These are phyloP conservation scores for Amanita thiersii DNA, from an alignment of 768 basidiomycete genomes.

Conservation along the genomic window DNA sequence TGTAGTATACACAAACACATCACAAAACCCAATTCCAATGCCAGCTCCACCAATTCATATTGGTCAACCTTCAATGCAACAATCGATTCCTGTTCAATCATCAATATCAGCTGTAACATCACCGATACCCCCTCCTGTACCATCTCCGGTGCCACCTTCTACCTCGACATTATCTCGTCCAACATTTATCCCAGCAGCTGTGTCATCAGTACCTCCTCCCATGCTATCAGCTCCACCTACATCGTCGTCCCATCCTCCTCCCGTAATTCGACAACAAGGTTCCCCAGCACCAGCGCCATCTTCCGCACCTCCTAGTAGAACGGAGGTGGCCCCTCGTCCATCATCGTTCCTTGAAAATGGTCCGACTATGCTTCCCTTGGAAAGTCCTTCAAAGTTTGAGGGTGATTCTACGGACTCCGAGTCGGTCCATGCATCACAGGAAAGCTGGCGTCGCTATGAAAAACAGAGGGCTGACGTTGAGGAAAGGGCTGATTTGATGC, in stretches of 20 bases:
- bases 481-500: constrained; percentile 9
- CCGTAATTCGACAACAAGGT: constrained; percentile 1
- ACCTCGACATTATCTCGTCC: too few relatives aligned
- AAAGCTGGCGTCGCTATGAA: constrained; percentile 17
- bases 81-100: too few relatives aligned
- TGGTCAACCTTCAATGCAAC: too few relatives aligned
- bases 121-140: too few relatives aligned
- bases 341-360: constrained; percentile 22
- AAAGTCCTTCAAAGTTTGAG: constrained; percentile 52
- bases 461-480: constrained; percentile 14
- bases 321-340: constrained; percentile 26
- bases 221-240: neutral
- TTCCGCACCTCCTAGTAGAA: constrained; percentile 11
- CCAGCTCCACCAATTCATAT: neutral
- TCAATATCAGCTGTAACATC: too few relatives aligned
- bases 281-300: constrained; percentile 2
- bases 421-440: constrained; percentile 19
- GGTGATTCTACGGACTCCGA: constrained; percentile 41
- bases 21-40: constrained; percentile 1
- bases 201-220: neutral
- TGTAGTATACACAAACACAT: constrained; percentile 4
- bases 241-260: neutral
- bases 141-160: too few relatives aligned
- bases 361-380: constrained; percentile 48
- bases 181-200: too few relatives aligned